phyloP scores from a whole-genome alignment of 148 eudicot species.

The Rhododendron ferrugineum region DNA sequence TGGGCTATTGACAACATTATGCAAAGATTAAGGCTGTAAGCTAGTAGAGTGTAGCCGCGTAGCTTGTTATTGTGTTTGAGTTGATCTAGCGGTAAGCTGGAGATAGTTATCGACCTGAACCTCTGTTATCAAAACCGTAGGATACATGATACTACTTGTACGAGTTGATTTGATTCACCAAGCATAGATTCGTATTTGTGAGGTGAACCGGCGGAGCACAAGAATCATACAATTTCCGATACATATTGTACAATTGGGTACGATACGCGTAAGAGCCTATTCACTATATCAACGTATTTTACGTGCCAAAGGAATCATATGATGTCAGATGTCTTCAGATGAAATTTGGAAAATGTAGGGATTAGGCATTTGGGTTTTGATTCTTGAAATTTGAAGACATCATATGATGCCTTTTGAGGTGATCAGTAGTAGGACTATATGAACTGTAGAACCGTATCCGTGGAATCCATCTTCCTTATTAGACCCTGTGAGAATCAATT shows the following conservation, averaged over 20 bases:
- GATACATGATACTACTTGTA: background rate
- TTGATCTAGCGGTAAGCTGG: too few species aligned
- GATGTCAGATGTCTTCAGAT: too few species aligned
- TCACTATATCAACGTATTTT: background rate
- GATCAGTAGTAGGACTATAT: background rate
- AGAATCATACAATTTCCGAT: background rate
- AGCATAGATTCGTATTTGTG: background rate
- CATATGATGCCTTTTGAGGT: background rate
- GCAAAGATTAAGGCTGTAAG: too few species aligned
- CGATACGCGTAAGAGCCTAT: too few species aligned
- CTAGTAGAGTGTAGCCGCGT: too few species aligned
- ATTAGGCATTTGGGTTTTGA: background rate
- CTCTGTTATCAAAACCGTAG: too few species aligned
- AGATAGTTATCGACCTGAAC: too few species aligned
- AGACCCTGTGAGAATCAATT: background rate
- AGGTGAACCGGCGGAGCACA: background rate
- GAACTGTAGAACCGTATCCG: too few species aligned
- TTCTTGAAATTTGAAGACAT: too few species aligned
- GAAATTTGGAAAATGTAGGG: background rate
- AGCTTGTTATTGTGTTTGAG: too few species aligned
- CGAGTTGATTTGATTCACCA: background rate
- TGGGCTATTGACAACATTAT: too few species aligned
- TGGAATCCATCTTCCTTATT: background rate
- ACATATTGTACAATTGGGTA: background rate
- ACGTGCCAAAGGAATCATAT: too few species aligned